Conservation (phyloP, 768 basidiomycete species). For the Botryobasidium botryosum region DNA sequence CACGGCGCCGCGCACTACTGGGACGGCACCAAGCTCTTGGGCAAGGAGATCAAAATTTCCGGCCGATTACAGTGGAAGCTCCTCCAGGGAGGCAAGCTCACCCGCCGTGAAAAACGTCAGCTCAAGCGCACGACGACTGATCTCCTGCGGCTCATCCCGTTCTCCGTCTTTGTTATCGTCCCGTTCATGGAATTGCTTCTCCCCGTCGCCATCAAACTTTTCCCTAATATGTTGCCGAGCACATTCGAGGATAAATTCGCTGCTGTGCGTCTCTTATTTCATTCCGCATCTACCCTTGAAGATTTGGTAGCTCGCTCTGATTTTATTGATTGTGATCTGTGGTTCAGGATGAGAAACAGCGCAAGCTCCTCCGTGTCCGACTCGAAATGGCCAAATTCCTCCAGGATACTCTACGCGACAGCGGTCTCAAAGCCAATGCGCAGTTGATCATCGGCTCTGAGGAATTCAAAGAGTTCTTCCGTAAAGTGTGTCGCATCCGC, state of each 20-base stretch:
- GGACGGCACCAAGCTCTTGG: conserved; percentile 88
- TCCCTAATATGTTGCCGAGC: conserved; percentile 97
- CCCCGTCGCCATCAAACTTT: conserved; percentile 88
- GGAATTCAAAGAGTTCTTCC: conserved; percentile 98
- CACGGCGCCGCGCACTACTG: conserved; percentile 94
- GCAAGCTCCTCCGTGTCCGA: conserved; percentile 84
- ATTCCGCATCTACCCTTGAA: conserved; percentile 7
- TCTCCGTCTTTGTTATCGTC: conserved; percentile 84
- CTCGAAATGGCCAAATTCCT: conserved; percentile 99
- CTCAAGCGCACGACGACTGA: conserved; percentile 88
- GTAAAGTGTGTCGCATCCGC: conserved; percentile 42
- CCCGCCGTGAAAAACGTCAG: conserved; percentile 86
- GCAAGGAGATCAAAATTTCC: conserved; percentile 86
- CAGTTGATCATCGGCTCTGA: conserved; percentile 81
- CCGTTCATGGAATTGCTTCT: conserved; percentile 98
- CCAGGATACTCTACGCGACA: conserved; percentile 91
- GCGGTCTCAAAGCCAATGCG: conserved; percentile 77
- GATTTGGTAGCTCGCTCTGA: not conserved
- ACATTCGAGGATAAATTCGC: conserved; percentile 97
- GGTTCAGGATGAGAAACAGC: conserved; percentile 85
- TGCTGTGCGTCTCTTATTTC: conserved; percentile 35
- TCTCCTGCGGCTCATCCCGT: conserved; percentile 81
- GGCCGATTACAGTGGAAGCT: conserved; percentile 80
- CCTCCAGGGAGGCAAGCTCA: conserved; percentile 76
- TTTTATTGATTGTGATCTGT: conserved; percentile 2